These are phyloP conservation scores for Aspergillus ibericus DNA, from an alignment of 2,329 filamentous ascomycete genomes.

Conservation along the genomic window DNA sequence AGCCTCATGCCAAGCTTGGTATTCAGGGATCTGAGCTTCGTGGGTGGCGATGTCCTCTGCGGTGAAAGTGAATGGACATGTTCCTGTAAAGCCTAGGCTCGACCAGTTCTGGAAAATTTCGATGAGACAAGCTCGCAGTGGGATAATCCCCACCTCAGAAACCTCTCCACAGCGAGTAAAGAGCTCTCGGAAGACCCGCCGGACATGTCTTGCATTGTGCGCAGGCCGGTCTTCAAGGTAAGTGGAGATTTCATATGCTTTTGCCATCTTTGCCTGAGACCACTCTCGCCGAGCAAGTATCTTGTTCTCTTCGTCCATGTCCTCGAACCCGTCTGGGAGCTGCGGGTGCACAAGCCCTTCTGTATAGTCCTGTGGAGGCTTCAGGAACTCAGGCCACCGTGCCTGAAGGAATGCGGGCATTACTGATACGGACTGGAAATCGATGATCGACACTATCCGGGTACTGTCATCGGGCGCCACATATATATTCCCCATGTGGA, in stretches of 20 bases:
- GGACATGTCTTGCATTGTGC: constrained; percentile 25
- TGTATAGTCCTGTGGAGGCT: constrained; percentile 22
- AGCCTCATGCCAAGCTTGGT: constrained; percentile 29
- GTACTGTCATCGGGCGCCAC: constrained; percentile 21
- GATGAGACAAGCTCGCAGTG: constrained; percentile 36
- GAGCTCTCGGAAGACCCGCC: constrained; percentile 32
- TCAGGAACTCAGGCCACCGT: constrained; percentile 27
- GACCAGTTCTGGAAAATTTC: constrained; percentile 31
- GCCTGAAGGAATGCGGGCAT: constrained; percentile 31
- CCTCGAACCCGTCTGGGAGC: constrained; percentile 2
- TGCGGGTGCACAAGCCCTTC: constrained; percentile 15
- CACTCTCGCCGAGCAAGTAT: constrained; percentile 16
- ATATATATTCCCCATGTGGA: constrained; percentile 35
- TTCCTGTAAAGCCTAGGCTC: constrained; percentile 22
- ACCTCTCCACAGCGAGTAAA: constrained; percentile 34
- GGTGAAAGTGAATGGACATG: constrained; percentile 31
- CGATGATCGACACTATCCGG: constrained; percentile 25
- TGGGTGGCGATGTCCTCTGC: constrained; percentile 30
- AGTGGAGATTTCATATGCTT: constrained; percentile 32
- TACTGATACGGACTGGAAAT: constrained; percentile 27
- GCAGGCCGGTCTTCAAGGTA: constrained; percentile 24
- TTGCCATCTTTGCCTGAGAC: constrained; percentile 23
- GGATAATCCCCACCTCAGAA: constrained; percentile 28
- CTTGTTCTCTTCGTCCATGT: constrained; percentile 7
- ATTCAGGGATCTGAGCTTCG: constrained; percentile 32